These are phyloP conservation scores for Digitaria exilis DNA, from an alignment of 202 grass and related monocot genomes.

Conservation along the genomic window DNA sequence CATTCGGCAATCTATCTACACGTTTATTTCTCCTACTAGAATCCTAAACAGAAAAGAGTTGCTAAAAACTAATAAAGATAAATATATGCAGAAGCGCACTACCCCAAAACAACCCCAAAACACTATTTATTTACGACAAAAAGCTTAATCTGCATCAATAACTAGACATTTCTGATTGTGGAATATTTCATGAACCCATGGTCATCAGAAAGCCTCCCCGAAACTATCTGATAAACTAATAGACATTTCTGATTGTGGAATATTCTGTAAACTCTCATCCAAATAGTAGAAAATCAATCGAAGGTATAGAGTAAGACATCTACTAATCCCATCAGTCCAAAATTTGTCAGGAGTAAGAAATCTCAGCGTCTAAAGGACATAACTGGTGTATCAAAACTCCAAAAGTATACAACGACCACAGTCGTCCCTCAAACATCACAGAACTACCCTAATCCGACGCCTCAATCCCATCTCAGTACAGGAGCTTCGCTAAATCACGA, in stretches of 20 bases:
- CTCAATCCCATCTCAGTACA: not conserved
- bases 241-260: too few species aligned
- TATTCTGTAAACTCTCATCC: not conserved
- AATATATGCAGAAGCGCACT: not conserved
- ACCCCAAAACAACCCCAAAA: not conserved
- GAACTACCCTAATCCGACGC: not conserved
- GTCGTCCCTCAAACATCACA: not conserved
- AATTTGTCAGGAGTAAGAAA: conserved; percentile 11
- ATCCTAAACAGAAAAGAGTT: not conserved
- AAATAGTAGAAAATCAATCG: not conserved
- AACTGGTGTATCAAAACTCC: conserved; percentile 22
- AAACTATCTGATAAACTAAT: not conserved
- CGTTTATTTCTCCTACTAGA: not conserved
- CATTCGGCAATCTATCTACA: not conserved
- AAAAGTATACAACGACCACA: not conserved
- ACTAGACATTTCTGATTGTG: not conserved
- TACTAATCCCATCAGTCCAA: not conserved
- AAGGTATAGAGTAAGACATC: not conserved
- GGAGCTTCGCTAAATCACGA: conserved; percentile 17
- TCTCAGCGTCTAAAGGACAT: not conserved
- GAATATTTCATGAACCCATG: not conserved
- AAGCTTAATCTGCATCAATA: conserved; percentile 11
- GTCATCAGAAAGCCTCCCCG: not conserved
- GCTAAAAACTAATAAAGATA: conserved; percentile 8
- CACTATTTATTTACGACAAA: not conserved